phyloP scores from a whole-genome alignment of 2,329 filamentous ascomycete species.

The Spiromastix sp. region DNA sequence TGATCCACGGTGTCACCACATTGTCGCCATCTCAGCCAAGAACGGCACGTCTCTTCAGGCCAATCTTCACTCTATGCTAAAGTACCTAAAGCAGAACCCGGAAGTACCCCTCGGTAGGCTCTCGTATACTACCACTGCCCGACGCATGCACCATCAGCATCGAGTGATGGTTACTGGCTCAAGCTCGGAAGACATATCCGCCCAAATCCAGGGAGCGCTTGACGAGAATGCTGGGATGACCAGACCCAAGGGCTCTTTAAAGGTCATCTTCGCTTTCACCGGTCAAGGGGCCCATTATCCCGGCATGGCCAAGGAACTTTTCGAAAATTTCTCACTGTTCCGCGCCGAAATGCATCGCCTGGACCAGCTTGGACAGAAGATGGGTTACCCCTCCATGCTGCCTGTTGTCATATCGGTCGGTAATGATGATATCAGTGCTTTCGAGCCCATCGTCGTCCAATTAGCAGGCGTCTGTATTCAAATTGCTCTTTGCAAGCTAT shows the following conservation, averaged over 20 bases:
- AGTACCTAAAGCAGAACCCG: conserved; percentile 42
- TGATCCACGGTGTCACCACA: conserved; percentile 38
- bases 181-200: not conserved
- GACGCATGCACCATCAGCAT: conserved; percentile 34
- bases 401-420: not conserved
- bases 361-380: conserved; percentile 18
- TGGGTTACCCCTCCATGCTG: conserved; percentile 13
- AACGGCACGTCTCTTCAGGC: conserved; percentile 30
- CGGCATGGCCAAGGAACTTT: conserved; percentile 22
- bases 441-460: conserved; percentile 24
- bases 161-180: conserved; percentile 1
- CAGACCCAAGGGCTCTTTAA: conserved; percentile 2
- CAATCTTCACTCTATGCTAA: conserved; percentile 45
- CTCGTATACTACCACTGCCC: conserved; percentile 54
- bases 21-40: conserved; percentile 49
- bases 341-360: conserved; percentile 21
- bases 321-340: conserved; percentile 17
- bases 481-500: conserved; percentile 31
- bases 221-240: not conserved
- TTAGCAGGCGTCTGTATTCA: conserved; percentile 30
- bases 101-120: conserved; percentile 40
- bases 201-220: not conserved
- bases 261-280: conserved; percentile 28
- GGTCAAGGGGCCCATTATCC: conserved; percentile 25
- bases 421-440: not conserved